These are phyloP conservation scores for Tricholoma matsutake DNA, from an alignment of 768 basidiomycete species.

Conservation along the genomic window DNA sequence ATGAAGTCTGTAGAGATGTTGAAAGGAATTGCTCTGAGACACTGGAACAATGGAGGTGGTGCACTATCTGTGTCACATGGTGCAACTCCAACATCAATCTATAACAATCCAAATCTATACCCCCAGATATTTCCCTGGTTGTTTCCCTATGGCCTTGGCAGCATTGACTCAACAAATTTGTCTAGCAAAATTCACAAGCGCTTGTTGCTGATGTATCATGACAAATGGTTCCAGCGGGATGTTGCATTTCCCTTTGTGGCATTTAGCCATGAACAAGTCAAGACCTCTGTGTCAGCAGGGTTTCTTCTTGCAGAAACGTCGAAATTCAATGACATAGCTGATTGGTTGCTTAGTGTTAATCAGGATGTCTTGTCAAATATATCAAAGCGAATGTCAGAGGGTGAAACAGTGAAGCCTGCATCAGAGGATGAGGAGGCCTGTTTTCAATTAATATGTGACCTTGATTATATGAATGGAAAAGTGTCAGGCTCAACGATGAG, in stretches of 20 bases:
- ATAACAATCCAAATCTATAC: slow-evolving; percentile 33
- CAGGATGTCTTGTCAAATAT: slow-evolving; percentile 17
- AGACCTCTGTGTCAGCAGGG: not conserved
- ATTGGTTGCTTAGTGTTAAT: slow-evolving; percentile 20
- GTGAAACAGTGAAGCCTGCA: slow-evolving; percentile 19
- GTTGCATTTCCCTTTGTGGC: slow-evolving; percentile 29
- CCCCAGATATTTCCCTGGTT: slow-evolving; percentile 43
- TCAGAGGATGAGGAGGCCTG: slow-evolving; percentile 2
- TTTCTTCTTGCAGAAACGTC: not conserved
- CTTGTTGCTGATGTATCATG: slow-evolving; percentile 32
- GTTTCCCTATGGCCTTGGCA: slow-evolving; percentile 36
- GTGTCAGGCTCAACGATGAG: slow-evolving; percentile 14
- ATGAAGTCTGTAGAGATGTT: slow-evolving; percentile 14
- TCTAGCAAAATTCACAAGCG: slow-evolving; percentile 18
- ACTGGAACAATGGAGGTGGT: slow-evolving; percentile 20
- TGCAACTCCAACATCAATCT: slow-evolving; percentile 17
- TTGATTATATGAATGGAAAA: too few relatives aligned
- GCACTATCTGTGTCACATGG: slow-evolving; percentile 27
- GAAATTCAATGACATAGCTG: slow-evolving; percentile 14
- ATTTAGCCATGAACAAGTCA: slow-evolving; percentile 39
- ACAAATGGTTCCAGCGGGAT: slow-evolving; percentile 37
- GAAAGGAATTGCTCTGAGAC: slow-evolving; percentile 24
- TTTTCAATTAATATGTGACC: too few relatives aligned
- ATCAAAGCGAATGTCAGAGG: slow-evolving; percentile 16
- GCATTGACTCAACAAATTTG: slow-evolving; percentile 13